These are phyloP conservation scores for Sordariomycetes sp. DNA, from an alignment of 2,329 filamentous ascomycete species.

Conservation along the genomic window DNA sequence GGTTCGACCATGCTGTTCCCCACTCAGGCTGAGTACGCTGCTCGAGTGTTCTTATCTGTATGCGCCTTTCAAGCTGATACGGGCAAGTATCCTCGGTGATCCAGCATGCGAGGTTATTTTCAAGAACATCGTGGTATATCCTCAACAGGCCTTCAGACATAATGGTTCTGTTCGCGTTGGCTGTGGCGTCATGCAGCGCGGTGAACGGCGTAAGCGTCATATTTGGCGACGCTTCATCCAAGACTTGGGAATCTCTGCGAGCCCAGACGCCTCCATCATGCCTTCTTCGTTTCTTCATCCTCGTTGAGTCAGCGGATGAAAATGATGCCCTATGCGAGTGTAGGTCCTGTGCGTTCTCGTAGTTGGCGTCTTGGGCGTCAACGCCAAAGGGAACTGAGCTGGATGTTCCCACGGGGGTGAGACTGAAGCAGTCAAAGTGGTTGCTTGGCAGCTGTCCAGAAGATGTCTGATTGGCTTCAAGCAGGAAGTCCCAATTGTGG, in stretches of 20 bases:
- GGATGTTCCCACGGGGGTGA: background rate
- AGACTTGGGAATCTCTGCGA: background rate
- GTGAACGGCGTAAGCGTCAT: slow-evolving; percentile 4
- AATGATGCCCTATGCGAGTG: no score
- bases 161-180: slow-evolving; percentile 16
- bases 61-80: slow-evolving; percentile 19
- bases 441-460: background rate
- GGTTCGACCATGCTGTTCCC: slow-evolving; percentile 31
- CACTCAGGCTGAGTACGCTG: slow-evolving; percentile 15
- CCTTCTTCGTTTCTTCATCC: background rate
- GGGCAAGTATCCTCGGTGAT: slow-evolving; percentile 43
- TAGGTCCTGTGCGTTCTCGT: no score
- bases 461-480: no score
- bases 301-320: background rate
- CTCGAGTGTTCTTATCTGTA: slow-evolving; percentile 8
- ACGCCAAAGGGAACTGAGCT: background rate
- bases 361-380: background rate
- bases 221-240: background rate
- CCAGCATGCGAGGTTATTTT: slow-evolving; percentile 44
- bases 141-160: slow-evolving; percentile 32
- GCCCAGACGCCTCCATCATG: background rate
- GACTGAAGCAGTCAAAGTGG: background rate
- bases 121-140: slow-evolving; percentile 45
- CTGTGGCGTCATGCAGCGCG: slow-evolving; percentile 9
- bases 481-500: background rate